Conservation (phyloP, 169 alveolate genomes). For the Plasmodium gallinaceum region DNA sequence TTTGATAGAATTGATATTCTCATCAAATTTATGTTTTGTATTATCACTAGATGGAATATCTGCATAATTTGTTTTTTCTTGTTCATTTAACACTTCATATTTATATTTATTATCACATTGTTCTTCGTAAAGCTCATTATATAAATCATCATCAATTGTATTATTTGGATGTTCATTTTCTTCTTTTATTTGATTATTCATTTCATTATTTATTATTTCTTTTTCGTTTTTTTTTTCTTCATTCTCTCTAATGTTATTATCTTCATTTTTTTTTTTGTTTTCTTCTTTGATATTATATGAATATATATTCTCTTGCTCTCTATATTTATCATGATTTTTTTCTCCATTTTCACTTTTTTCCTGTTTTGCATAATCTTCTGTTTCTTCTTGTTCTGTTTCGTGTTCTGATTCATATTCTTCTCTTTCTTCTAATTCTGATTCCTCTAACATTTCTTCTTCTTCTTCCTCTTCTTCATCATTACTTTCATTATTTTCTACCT, state of each 20-base stretch:
- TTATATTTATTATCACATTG: too few relatives aligned
- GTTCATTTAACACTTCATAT: too few relatives aligned
- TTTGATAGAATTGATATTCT: not conserved
- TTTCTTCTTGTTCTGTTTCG: not conserved
- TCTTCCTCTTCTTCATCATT: conserved; percentile 6
- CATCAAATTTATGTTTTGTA: not conserved
- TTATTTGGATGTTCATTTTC: not conserved
- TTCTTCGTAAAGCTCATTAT: too few relatives aligned
- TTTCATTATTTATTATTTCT: not conserved
- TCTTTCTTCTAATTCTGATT: not conserved
- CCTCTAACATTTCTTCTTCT: conserved; percentile 12
- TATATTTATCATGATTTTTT: not conserved
- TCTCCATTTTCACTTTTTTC: not conserved
- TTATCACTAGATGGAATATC: not conserved
- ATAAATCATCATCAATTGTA: too few relatives aligned
- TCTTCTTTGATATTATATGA: not conserved
- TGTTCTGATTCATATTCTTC: not conserved
- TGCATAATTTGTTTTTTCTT: too few relatives aligned
- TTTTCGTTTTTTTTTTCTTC: not conserved
- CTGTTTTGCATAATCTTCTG: not conserved
- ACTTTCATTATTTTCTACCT: not conserved
- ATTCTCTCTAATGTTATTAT: not conserved
- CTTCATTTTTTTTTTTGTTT: not conserved
- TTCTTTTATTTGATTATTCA: not conserved
- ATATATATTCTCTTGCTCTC: not conserved